These are phyloP conservation scores for Wallacemonas sp. DNA, from an alignment of 208 protist species.

Conservation along the genomic window DNA sequence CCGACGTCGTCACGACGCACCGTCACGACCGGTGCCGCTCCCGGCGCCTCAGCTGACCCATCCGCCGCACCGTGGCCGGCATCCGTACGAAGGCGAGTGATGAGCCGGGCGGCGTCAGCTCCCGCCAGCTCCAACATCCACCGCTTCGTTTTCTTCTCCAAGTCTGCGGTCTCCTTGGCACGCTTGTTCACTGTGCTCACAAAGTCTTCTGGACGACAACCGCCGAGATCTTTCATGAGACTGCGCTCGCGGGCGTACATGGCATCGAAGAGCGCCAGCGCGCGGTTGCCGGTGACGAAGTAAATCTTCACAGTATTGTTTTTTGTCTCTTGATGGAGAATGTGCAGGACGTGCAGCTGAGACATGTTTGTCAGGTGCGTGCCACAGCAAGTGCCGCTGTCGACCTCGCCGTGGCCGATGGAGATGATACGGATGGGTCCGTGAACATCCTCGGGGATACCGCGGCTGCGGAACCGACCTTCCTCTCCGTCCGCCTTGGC, in stretches of 20 bases:
- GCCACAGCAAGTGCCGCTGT: conserved; percentile 86
- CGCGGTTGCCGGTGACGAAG: conserved; percentile 77
- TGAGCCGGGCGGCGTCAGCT: conserved; percentile 33
- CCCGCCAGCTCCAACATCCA: conserved; percentile 58
- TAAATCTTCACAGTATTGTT: conserved; percentile 70
- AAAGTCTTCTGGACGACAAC: conserved; percentile 60
- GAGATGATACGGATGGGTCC: conserved; percentile 79
- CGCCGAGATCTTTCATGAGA: conserved; percentile 64
- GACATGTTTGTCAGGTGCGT: conserved; percentile 73
- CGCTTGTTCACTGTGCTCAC: conserved; percentile 34
- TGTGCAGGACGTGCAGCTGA: conserved; percentile 68
- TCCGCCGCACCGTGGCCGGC: background rate
- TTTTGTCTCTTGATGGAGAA: conserved; percentile 84
- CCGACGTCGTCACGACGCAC: conserved; percentile 70
- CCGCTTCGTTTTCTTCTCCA: conserved; percentile 56
- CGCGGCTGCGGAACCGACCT: conserved; percentile 40
- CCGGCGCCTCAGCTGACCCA: background rate
- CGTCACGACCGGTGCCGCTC: conserved; percentile 1
- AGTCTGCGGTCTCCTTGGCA: conserved; percentile 39
- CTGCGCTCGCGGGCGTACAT: conserved; percentile 69
- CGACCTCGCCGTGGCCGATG: conserved; percentile 46
- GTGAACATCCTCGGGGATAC: conserved; percentile 70
- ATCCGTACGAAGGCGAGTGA: conserved; percentile 4
- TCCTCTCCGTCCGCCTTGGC: background rate
- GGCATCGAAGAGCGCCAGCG: conserved; percentile 33